These are phyloP conservation scores for Phaffia tasmanica DNA, from an alignment of 768 basidiomycete species.

Conservation along the genomic window DNA sequence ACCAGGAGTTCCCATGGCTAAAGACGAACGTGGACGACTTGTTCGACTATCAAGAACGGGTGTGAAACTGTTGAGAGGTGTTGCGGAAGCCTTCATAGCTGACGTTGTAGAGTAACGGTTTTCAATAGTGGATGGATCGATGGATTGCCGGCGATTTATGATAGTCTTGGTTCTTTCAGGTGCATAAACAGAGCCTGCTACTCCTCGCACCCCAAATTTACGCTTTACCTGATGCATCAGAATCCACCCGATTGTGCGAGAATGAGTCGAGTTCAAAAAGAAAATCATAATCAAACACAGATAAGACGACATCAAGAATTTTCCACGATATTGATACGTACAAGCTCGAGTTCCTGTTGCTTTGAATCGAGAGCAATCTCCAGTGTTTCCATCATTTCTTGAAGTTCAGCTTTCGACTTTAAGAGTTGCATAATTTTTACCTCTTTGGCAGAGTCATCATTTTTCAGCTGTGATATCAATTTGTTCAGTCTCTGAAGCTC, in stretches of 20 bases:
- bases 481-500: conserved; percentile 62
- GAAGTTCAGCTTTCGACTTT: conserved; percentile 6
- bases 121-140: conserved; percentile 7
- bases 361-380: conserved; percentile 89
- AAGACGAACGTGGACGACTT: conserved; percentile 27
- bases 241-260: not conserved
- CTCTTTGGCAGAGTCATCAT: conserved; percentile 46
- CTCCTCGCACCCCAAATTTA: conserved; percentile 33
- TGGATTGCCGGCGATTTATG: not conserved
- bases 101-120: conserved; percentile 15
- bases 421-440: conserved; percentile 16
- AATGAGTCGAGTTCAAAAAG: not conserved
- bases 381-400: conserved; percentile 45
- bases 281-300: not conserved
- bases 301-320: not conserved
- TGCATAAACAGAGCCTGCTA: conserved; percentile 33
- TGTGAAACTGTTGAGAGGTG: not conserved
- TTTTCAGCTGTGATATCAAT: conserved; percentile 54
- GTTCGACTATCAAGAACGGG: conserved; percentile 6
- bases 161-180: conserved; percentile 12
- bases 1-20: conserved; percentile 28
- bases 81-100: not conserved
- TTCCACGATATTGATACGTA: conserved; percentile 39
- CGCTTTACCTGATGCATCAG: conserved; percentile 33
- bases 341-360: conserved; percentile 85